Conservation (phyloP, 768 basidiomycete genomes). For the Butyriboletus loyo region DNA sequence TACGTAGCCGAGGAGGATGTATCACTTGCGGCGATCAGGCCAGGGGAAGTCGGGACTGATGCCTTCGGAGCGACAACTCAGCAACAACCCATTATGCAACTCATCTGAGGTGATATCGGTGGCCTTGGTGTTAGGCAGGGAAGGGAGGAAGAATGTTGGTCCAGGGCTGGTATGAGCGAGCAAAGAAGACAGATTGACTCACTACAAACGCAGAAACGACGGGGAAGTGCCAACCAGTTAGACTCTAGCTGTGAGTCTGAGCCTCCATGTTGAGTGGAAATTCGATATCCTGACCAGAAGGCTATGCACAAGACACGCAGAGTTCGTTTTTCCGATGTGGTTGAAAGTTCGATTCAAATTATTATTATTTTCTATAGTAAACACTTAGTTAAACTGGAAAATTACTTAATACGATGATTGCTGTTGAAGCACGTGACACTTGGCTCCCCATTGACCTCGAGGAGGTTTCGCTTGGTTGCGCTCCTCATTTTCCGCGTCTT, state of each 20-base stretch:
- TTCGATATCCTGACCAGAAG: background rate
- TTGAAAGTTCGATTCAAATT: background rate
- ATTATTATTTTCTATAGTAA: background rate
- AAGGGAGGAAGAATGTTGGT: background rate
- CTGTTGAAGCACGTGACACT: conserved; percentile 2
- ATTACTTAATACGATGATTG: background rate
- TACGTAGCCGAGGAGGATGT: background rate
- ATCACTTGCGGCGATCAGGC: background rate
- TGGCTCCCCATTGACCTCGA: background rate
- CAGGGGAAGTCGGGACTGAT: too few relatives aligned
- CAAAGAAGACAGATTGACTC: too few relatives aligned
- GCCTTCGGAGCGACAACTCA: background rate
- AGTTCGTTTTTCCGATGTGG: background rate
- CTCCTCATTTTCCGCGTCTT: background rate
- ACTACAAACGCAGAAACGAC: background rate
- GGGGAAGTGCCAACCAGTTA: background rate
- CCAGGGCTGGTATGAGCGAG: background rate
- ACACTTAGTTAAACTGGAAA: background rate
- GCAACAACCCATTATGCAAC: background rate
- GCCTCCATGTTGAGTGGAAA: background rate
- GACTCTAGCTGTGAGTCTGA: background rate
- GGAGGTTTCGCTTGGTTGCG: background rate
- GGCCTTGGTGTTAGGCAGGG: too few relatives aligned
- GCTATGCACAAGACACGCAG: background rate
- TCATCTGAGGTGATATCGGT: too few relatives aligned